Evolutionary conservation across 2,329 filamentous ascomycete genomes (phyloP).

Genomic region (Blastomyces emzantsi): DNA sequence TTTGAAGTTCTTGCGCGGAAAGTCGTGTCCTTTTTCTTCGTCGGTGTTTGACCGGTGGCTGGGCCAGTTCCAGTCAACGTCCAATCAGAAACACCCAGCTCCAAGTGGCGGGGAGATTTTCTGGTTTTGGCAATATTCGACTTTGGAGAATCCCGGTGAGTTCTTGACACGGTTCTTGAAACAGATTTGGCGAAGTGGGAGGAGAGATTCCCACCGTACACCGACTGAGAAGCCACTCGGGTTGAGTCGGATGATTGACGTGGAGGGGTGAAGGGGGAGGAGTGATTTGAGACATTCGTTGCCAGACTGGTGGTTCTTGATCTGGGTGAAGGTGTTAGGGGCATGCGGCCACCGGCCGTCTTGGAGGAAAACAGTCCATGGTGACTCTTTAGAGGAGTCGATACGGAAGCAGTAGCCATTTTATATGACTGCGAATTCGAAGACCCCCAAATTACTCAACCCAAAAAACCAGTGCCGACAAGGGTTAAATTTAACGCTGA

Average conservation of each 20-base stretch:
- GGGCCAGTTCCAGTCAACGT: constrained; percentile 74
- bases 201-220: constrained; percentile 71
- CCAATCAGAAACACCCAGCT: constrained; percentile 89
- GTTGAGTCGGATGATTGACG: constrained; percentile 47
- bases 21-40: constrained; percentile 12
- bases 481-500: not conserved
- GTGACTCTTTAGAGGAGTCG: constrained; percentile 92
- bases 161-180: constrained; percentile 45
- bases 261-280: constrained; percentile 68
- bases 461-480: constrained; percentile 21
- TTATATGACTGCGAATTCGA: constrained; percentile 30
- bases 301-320: constrained; percentile 45
- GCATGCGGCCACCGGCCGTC: constrained; percentile 89
- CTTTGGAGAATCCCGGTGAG: constrained; percentile 82
- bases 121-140: constrained; percentile 61
- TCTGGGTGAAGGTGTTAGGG: constrained; percentile 83
- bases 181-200: constrained; percentile 65
- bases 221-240: constrained; percentile 55
- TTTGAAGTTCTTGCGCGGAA: constrained; percentile 37
- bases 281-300: constrained; percentile 44
- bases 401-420: constrained; percentile 78
- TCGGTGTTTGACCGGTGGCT: constrained; percentile 46
- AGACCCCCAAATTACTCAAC: constrained; percentile 31
- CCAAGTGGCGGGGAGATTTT: constrained; percentile 73
- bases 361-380: constrained; percentile 84